phyloP scores from a whole-genome alignment of 345 rosid species.

The Microthlaspi erraticum region DNA sequence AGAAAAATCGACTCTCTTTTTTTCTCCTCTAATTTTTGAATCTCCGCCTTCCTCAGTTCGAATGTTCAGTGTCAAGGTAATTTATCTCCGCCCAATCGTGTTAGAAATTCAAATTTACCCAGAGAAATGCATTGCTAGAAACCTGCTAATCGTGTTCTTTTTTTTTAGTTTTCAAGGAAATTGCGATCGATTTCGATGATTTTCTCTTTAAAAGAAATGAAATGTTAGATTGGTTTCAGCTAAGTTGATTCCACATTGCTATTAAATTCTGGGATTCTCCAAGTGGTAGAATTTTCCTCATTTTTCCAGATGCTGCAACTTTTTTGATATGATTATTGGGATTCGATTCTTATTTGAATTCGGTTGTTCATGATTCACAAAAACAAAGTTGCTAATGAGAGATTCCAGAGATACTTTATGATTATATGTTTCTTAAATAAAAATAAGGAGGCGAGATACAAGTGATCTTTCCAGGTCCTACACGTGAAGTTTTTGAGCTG shows the following conservation, averaged over 20 bases:
- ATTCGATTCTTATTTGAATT: slow-evolving; percentile 3
- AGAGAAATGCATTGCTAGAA: background rate
- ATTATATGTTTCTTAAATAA: no score
- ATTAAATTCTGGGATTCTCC: background rate
- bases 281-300: background rate
- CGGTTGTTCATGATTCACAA: background rate
- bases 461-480: slow-evolving; percentile 20
- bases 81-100: background rate
- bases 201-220: background rate
- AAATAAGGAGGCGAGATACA: background rate
- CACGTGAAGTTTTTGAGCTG: slow-evolving; percentile 38
- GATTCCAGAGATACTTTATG: background rate
- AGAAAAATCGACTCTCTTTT: background rate
- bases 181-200: background rate
- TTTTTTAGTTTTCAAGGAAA: no score
- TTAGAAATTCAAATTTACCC: background rate
- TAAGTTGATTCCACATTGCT: background rate
- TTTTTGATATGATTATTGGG: background rate
- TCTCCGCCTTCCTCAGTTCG: slow-evolving; percentile 11
- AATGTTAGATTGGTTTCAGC: background rate
- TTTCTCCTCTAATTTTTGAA: background rate
- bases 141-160: background rate
- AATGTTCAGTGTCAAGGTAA: slow-evolving; percentile 16
- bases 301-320: background rate
- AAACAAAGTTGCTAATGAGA: background rate